Evolutionary conservation across 768 basidiomycete species (phyloP).

Genomic region (Brasilioporus rufonigricans): DNA sequence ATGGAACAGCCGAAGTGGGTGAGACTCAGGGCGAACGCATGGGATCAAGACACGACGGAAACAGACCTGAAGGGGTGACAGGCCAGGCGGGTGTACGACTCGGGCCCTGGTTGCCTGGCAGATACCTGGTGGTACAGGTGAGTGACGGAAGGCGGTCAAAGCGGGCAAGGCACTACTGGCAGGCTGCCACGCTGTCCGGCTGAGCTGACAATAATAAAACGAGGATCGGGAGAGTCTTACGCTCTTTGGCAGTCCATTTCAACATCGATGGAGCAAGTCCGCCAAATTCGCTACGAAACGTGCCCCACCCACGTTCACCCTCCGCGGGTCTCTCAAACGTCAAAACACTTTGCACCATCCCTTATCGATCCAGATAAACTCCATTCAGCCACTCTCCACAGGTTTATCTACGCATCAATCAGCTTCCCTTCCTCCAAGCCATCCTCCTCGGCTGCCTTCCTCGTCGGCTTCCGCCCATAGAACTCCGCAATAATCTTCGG

Average conservation of each 20-base stretch:
- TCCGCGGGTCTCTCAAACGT: slow-evolving; percentile 12
- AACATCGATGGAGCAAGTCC: slow-evolving; percentile 8
- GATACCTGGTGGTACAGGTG: slow-evolving; percentile 17
- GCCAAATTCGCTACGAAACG: slow-evolving; percentile 18
- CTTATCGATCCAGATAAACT: slow-evolving; percentile 17
- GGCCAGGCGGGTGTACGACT: not conserved
- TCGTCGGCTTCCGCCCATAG: slow-evolving; percentile 79
- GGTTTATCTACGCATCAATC: slow-evolving; percentile 54
- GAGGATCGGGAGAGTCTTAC: slow-evolving; percentile 20
- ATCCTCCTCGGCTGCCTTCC: slow-evolving; percentile 54
- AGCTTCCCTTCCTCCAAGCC: slow-evolving; percentile 41
- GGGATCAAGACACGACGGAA: slow-evolving; percentile 26
- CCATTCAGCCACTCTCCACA: not conserved
- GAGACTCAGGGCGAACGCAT: slow-evolving; percentile 36
- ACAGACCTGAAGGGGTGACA: slow-evolving; percentile 16
- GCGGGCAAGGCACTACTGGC: slow-evolving; percentile 21
- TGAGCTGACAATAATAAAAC: slow-evolving; percentile 8
- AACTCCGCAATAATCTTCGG: slow-evolving; percentile 95
- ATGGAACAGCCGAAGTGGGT: slow-evolving; percentile 15
- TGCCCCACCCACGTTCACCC: slow-evolving; percentile 16
- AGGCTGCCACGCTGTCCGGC: slow-evolving; percentile 35
- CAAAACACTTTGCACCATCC: slow-evolving; percentile 2
- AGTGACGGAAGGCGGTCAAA: slow-evolving; percentile 20
- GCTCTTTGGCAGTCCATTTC: slow-evolving; percentile 24
- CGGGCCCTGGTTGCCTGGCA: slow-evolving; percentile 31